phyloP scores from a whole-genome alignment of 805 yeast species.

The Kuraishia borneana region DNA sequence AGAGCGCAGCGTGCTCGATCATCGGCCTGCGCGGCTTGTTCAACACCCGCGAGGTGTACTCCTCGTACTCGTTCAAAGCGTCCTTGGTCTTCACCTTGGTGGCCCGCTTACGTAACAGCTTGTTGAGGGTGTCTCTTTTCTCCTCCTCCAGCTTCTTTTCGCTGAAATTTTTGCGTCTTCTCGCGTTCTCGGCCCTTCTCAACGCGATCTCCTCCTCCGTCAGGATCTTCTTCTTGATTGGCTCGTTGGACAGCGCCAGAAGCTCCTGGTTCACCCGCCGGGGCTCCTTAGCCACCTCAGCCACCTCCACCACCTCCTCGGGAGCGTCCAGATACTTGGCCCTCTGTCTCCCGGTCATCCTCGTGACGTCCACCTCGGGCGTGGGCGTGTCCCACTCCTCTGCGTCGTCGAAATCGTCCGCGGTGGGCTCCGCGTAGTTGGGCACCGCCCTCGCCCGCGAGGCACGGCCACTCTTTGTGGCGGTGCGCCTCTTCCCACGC shows the following conservation, averaged over 20 bases:
- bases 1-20: slow-evolving; percentile 32
- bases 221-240: slow-evolving; percentile 39
- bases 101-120: slow-evolving; percentile 75
- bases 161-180: slow-evolving; percentile 77
- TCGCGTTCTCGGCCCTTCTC: slow-evolving; percentile 76
- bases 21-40: slow-evolving; percentile 25
- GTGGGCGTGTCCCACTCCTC: slow-evolving; percentile 25
- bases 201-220: slow-evolving; percentile 79
- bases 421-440: slow-evolving; percentile 9
- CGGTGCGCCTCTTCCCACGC: slow-evolving; percentile 5
- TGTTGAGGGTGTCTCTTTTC: slow-evolving; percentile 83
- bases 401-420: slow-evolving; percentile 10
- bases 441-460: slow-evolving; percentile 2
- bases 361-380: slow-evolving; percentile 26
- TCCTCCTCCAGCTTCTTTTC: slow-evolving; percentile 84
- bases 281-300: slow-evolving; percentile 3
- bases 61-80: slow-evolving; percentile 5
- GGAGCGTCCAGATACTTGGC: slow-evolving; percentile 26
- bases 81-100: slow-evolving; percentile 43
- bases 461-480: neutral
- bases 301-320: slow-evolving; percentile 11
- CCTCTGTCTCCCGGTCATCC: slow-evolving; percentile 48
- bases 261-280: slow-evolving; percentile 13
- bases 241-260: slow-evolving; percentile 25
- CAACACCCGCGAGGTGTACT: neutral